A percentile compares a stretch with the other conserved stretches of the same genome.
Conservation (phyloP, 106 monocot species). For the Ottelia alismoides region DNA sequence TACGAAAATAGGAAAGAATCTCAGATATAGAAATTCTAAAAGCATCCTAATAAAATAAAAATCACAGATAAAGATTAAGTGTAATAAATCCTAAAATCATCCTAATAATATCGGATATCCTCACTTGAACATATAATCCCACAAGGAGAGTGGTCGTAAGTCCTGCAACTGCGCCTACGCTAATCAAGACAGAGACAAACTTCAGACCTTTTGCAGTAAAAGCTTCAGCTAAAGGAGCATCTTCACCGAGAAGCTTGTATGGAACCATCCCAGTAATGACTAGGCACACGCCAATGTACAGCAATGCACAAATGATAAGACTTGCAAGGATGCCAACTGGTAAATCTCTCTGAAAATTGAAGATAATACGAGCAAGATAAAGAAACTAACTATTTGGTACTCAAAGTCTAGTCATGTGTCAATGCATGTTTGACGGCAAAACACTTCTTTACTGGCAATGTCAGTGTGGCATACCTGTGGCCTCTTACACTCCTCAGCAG, state of each 20-base stretch:
- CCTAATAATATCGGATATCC: neutral
- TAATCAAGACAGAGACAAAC: constrained; percentile 80
- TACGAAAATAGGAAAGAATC: neutral
- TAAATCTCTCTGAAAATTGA: constrained; percentile 60
- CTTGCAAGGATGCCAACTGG: constrained; percentile 94
- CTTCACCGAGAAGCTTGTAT: constrained; percentile 70
- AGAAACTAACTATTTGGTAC: neutral
- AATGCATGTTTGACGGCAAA: too few species aligned
- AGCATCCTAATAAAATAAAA: neutral
- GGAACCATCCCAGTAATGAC: constrained; percentile 99
- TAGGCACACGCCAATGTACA: constrained; percentile 83
- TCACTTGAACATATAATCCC: constrained; percentile 94
- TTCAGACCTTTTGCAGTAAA: constrained; percentile 79
- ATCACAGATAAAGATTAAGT: neutral
- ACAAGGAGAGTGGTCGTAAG: constrained; percentile 93
- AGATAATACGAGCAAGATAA: neutral
- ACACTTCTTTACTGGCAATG: too few species aligned
- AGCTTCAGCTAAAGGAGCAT: constrained; percentile 96
- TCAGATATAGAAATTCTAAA: neutral
- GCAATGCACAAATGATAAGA: constrained; percentile 54
- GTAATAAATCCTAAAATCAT: neutral
- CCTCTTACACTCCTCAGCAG: constrained; percentile 90
- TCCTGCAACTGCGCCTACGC: constrained; percentile 92
- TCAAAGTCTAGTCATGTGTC: neutral
- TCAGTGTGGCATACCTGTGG: constrained; percentile 88